Base-by-base conservation (phyloP, 192 early-diverging fungal species). In the Podila horticola region DNA sequence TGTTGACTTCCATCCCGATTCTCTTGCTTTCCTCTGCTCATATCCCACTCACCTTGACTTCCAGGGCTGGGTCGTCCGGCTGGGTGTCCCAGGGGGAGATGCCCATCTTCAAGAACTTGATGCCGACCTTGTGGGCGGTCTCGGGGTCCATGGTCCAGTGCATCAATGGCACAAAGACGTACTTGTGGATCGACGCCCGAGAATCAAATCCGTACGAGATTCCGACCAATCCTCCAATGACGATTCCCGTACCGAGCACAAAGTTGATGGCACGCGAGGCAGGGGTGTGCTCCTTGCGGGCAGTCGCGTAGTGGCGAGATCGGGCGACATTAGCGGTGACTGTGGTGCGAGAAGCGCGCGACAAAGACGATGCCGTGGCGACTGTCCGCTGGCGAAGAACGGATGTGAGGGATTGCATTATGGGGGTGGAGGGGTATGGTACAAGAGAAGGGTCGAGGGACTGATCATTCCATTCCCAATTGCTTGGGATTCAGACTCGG, bases 91-190 rank as follows among this genome's bases (percentile, higher is more conserved):
- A 69, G 7, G 96, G 92, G 22, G 64, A 72, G 34, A 95, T 72
- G 7, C 92, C 90, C 67, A 82, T 82, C 77, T 90, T 92, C 4
- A 90, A 87, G 22, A 75, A 5, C 84, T 72, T 70, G 36, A 97
- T 90, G 5, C 88, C 84, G 51, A 93, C 71, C 77, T 86, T 87
- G 79, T 97, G 96, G 2, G 93, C 91, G 5, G 87, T 74, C 63
- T 97, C 96, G 6, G 94, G 72, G 71, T 95, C 94, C 52, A 94
- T 71, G 29, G 84, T 55, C 34, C 83, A 74, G 61, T 91, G 94
- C 74, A 95, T 71, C 34, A 93, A 22, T 7, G 95, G 95, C 74
- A 92, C 91, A 33, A 75, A 62, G 19, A 93, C 70, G 69, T 87
- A 87, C 34, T 79, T 86, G 84, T 97, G 91, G 13, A 94, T 72